A percentile compares a stretch with the other conserved stretches of the same genome.
Evolutionary conservation across 2,329 filamentous ascomycete genomes (phyloP).

Genomic region (Colletotrichum sp.): DNA sequence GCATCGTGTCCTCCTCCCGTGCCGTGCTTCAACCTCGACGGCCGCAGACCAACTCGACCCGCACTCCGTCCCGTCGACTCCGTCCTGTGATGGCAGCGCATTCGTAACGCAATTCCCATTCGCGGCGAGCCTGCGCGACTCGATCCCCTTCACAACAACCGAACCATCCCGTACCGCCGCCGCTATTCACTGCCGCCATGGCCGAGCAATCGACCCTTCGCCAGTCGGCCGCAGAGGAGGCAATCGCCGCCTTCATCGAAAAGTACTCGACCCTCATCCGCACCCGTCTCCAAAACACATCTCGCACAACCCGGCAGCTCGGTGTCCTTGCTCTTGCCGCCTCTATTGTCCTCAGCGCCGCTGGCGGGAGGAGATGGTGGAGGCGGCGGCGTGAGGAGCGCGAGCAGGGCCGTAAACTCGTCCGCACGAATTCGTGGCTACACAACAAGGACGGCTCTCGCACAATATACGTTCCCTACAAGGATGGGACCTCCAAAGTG

Average conservation of each 20-base stretch:
- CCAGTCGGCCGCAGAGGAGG: conserved; percentile 67
- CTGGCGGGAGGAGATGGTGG: conserved; percentile 82
- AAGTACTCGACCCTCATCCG: conserved; percentile 62
- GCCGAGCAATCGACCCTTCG: conserved; percentile 81
- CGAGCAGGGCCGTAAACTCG: conserved; percentile 80
- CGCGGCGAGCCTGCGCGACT: conserved; percentile 17
- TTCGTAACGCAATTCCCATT: conserved; percentile 3
- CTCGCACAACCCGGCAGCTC: conserved; percentile 74
- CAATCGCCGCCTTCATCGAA: conserved; percentile 67
- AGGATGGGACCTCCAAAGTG: conserved; percentile 86
- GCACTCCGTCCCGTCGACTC: not conserved
- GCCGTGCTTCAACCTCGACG: not conserved
- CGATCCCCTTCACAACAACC: not conserved
- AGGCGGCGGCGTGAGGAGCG: conserved; percentile 75
- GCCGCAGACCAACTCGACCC: not conserved
- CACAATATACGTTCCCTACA: conserved; percentile 94
- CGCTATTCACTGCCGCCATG: conserved; percentile 65
- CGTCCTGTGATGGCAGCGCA: conserved; percentile 17
- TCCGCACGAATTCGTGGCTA: conserved; percentile 91
- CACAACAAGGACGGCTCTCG: conserved; percentile 93
- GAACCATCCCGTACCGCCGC: not conserved
- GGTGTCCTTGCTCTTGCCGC: conserved; percentile 77
- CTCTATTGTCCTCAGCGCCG: conserved; percentile 79
- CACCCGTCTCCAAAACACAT: conserved; percentile 65
- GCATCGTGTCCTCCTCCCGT: not conserved